These are phyloP conservation scores for Alloascoidea hylecoeti DNA, from an alignment of 805 yeast genomes.

Conservation along the genomic window DNA sequence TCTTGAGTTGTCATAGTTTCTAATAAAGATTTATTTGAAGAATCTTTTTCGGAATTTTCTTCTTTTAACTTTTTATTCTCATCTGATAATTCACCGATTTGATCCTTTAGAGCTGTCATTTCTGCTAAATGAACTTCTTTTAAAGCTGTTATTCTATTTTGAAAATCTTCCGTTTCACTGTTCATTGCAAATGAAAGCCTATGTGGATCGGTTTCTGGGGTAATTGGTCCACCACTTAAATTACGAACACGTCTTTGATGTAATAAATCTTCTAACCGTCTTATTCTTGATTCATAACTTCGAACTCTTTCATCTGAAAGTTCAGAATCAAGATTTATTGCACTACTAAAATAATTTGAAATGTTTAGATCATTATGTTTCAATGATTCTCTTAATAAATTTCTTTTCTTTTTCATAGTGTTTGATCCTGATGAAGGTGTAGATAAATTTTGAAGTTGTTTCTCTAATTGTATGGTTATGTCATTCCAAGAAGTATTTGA, in stretches of 20 bases:
- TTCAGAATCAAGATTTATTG: too few relatives aligned
- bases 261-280: conserved; percentile 63
- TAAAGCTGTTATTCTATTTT: neutral
- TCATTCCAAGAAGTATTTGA: neutral
- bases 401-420: neutral
- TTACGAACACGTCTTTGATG: conserved; percentile 52
- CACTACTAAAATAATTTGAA: neutral
- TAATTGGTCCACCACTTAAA: neutral
- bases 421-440: too few relatives aligned
- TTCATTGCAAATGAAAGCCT: too few relatives aligned
- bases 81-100: neutral
- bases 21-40: conserved; percentile 45
- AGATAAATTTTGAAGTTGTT: neutral
- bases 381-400: neutral
- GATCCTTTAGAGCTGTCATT: neutral
- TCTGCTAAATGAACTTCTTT: neutral
- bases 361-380: too few relatives aligned
- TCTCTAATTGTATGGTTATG: neutral
- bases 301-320: conserved; percentile 24
- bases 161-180: neutral
- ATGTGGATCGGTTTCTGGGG: neutral
- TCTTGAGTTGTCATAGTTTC: conserved; percentile 60
- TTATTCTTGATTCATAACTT: conserved; percentile 60
- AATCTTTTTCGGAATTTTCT: conserved; percentile 10
- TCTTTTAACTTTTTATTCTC: neutral